Conservation (phyloP, 2,329 filamentous ascomycete genomes). For the Piedraia hortae region DNA sequence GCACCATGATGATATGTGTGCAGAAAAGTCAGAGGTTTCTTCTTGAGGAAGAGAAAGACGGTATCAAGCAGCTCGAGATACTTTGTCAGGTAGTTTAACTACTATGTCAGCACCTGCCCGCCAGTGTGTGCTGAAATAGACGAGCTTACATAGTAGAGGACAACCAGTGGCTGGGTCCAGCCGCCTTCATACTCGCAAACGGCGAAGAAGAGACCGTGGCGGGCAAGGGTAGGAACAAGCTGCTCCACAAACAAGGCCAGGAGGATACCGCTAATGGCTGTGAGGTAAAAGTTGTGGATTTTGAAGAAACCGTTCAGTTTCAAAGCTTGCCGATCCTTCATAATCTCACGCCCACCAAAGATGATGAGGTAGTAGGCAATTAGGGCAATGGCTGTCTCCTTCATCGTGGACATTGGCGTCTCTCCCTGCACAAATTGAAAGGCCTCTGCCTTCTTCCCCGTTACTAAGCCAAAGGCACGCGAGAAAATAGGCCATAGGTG, state of each 20-base stretch:
- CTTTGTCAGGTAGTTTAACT: slow-evolving; percentile 97
- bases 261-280: slow-evolving; percentile 52
- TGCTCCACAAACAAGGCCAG: slow-evolving; percentile 76
- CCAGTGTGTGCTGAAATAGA: too few species aligned
- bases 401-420: slow-evolving; percentile 75
- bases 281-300: slow-evolving; percentile 89
- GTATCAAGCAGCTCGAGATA: slow-evolving; percentile 91
- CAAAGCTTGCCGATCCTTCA: slow-evolving; percentile 64
- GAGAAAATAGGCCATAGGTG: slow-evolving; percentile 64
- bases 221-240: slow-evolving; percentile 54
- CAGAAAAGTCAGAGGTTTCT: slow-evolving; percentile 96
- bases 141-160: slow-evolving; percentile 74
- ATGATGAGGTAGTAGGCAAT: slow-evolving; percentile 79
- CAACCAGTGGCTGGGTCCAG: slow-evolving; percentile 79
- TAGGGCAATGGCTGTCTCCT: slow-evolving; percentile 54
- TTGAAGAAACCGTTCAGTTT: slow-evolving; percentile 78
- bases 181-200: slow-evolving; percentile 64
- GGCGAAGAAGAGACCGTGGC: slow-evolving; percentile 61
- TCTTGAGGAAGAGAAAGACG: slow-evolving; percentile 93
- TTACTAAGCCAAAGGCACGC: slow-evolving; percentile 48
- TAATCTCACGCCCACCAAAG: slow-evolving; percentile 72
- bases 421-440: slow-evolving; percentile 59
- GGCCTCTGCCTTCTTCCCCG: slow-evolving; percentile 60
- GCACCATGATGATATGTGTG: slow-evolving; percentile 98
- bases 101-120: slow-evolving; percentile 9